These are phyloP conservation scores for Arthrinium puccinioides DNA, from an alignment of 2,329 filamentous ascomycete species.

Conservation along the genomic window DNA sequence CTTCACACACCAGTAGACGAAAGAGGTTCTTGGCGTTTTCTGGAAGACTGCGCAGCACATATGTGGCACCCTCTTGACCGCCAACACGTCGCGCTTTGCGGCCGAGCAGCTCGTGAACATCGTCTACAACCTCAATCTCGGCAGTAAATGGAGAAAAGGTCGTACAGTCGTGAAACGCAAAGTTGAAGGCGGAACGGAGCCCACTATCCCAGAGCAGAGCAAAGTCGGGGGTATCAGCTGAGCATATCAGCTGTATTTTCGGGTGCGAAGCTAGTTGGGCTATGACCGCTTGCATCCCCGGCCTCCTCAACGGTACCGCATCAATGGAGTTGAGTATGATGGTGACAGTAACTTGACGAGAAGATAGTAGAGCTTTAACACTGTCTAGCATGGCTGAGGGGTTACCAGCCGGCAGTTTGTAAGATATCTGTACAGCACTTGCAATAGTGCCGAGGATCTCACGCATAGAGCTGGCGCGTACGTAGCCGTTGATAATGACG, in stretches of 20 bases:
- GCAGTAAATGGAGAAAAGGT: constrained; percentile 71
- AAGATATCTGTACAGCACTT: constrained; percentile 47
- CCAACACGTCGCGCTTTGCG: constrained; percentile 72
- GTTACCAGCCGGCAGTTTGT: constrained; percentile 50
- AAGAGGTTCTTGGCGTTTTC: constrained; percentile 90
- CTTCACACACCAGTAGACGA: constrained; percentile 74
- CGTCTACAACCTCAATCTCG: constrained; percentile 81
- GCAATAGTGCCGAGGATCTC: constrained; percentile 66
- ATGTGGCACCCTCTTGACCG: constrained; percentile 85
- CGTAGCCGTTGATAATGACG: constrained; percentile 82
- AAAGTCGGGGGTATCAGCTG: constrained; percentile 83
- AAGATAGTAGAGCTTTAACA: constrained; percentile 54
- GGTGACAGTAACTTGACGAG: constrained; percentile 45
- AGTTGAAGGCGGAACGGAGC: constrained; percentile 74
- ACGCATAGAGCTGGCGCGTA: constrained; percentile 55
- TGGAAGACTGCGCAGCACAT: constrained; percentile 82
- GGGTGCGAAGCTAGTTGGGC: constrained; percentile 70
- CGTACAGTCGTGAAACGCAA: constrained; percentile 89
- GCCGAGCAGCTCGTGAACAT: constrained; percentile 80
- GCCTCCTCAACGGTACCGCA: constrained; percentile 65
- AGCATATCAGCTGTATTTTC: constrained; percentile 66
- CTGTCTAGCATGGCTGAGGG: constrained; percentile 61
- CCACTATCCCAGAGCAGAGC: constrained; percentile 83
- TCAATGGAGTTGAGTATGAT: constrained; percentile 85
- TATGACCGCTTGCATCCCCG: constrained; percentile 62